Base-by-base conservation (phyloP, 306 rosid genomes). In the Malus sylvestris region DNA sequence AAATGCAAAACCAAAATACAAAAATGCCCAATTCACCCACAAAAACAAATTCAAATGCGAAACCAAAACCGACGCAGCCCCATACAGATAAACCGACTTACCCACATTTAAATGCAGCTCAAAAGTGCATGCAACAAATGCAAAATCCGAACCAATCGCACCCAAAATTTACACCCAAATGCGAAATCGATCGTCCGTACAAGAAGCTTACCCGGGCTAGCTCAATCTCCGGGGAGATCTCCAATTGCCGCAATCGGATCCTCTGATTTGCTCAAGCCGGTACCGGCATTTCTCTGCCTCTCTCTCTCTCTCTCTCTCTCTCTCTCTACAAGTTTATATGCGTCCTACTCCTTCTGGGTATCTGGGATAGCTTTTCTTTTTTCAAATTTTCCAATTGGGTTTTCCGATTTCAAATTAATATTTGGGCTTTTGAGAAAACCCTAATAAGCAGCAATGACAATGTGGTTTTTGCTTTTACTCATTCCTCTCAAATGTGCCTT, bases 381-480 rank as follows among this genome's bases (percentile, higher is more conserved):
- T 67, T 70, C 51, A 9, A 25, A 61, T 64, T 61, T 80, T 75
- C 76, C 64, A 29, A 66, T 68, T 68, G 69, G 79, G 76, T 67
- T 44, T 72, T 51, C 78, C 27, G 63, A 23, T 53, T 38, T 32
- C 27, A 67, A 71, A 13, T 22, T 20, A 44, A 71, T 40, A 5
- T 59, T 25, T 38, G 75, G 78, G 84, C 79, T 84, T 74, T 49
- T 75, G 88, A 82, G 88, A 87, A 85, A 90, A 89, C 91, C 93
- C 93, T 81, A 78, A 86, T 78, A 77, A 85, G 55, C 87, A 74
- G 70, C 78, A 87, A 84, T 85, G 97, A 82, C 83, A 88, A 78
- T 83, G 85, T 88, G 80, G 89, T 87, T 77, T 91, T 84, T 77
- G 92, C 90, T 90, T 46, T 87, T 89, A 87, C 92, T 87, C 96